Percentiles rank a stretch among this genome's conserved stretches.
Evolutionary conservation across 495 filamentous ascomycete genomes (phyloP).

Genomic region (Apodospora peruviana): DNA sequence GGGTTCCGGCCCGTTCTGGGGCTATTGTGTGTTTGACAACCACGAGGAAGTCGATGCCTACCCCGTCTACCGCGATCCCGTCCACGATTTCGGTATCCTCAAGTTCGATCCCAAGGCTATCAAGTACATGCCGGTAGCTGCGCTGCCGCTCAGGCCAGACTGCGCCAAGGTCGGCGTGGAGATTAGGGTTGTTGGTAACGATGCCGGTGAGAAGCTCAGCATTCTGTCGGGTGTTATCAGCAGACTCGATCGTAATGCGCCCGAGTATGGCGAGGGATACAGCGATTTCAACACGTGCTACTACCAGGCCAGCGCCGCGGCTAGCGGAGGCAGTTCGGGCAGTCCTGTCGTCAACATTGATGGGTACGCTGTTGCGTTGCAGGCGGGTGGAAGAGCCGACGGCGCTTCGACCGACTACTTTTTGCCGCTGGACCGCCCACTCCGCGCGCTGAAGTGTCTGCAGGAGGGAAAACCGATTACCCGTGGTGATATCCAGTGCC

Average conservation of each 20-base stretch:
- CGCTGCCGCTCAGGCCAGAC: slow-evolving; percentile 79
- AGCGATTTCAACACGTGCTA: slow-evolving; percentile 99
- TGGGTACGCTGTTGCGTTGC: slow-evolving; percentile 85
- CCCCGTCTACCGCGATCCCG: slow-evolving; percentile 97
- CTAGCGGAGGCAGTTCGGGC: slow-evolving; percentile 92
- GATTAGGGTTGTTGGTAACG: slow-evolving; percentile 96
- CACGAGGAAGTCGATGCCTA: slow-evolving; percentile 95
- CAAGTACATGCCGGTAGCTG: slow-evolving; percentile 87
- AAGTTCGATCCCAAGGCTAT: slow-evolving; percentile 92
- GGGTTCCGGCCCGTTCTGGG: slow-evolving; percentile 95
- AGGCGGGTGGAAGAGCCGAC: slow-evolving; percentile 90
- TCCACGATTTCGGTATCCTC: slow-evolving; percentile 97
- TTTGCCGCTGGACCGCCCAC: slow-evolving; percentile 83
- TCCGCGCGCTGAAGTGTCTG: slow-evolving; percentile 81
- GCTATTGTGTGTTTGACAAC: slow-evolving; percentile 96
- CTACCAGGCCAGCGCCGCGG: slow-evolving; percentile 94
- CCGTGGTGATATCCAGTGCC: slow-evolving; percentile 93
- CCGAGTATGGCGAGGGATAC: slow-evolving; percentile 97
- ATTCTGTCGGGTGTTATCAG: slow-evolving; percentile 97
- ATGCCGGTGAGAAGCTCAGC: slow-evolving; percentile 97
- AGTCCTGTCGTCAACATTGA: slow-evolving; percentile 96
- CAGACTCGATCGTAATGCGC: slow-evolving; percentile 90
- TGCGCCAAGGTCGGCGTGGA: slow-evolving; percentile 83
- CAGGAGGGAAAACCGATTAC: slow-evolving; percentile 66
- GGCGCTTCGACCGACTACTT: slow-evolving; percentile 98